Base-by-base conservation (phyloP, 1,139 yeast species). In the Hyphopichia khmerensis region DNA sequence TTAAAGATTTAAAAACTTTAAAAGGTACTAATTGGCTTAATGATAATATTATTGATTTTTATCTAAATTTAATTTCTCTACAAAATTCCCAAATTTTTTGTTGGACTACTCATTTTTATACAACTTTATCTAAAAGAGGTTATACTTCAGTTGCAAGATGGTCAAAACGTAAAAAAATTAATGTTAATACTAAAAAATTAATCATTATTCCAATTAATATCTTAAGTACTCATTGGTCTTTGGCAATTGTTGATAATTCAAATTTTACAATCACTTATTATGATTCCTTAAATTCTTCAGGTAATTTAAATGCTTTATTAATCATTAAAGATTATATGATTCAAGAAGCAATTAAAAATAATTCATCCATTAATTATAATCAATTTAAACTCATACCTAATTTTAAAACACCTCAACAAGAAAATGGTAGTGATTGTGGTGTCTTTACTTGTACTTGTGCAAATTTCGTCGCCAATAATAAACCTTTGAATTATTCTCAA, bases 401-500 rank as follows among this genome's bases (percentile, higher is more conserved):
- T 42, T 62, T 70, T 31, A 67, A 72, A 21, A 79, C 91, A 31
- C 99, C 99, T 0, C 89, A 84, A 52, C 99, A 95, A 60, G 70
- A 75, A 27, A 95, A 95, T 59, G 97, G 97, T 0, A 87, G 63
- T 51, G 99, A 95, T 60, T 95, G 99, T 66, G 99, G 99, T 1
- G 96, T 93, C 1, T 93, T 91, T 57, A 80, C 95, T 8, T 87
- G 97, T 61, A 79, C 89, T 43, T 85, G 86, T 45, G 88, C 89
- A 1, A 77, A 81, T 41, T 83, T 76, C 39, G 55, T 87, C 36
- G 69, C 88, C 15, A 60, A 79, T 42, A 66, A 67, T 10, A 59
- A 63, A 30, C 67, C 69, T 0, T 65, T 87, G 38, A 59, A 62
- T 3, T 93, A 82, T 56, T 62, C 78, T 16, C 95, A 87, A 53